Conservation (phyloP, 192 early-diverging fungal genomes). For the Thamnidium elegans region DNA sequence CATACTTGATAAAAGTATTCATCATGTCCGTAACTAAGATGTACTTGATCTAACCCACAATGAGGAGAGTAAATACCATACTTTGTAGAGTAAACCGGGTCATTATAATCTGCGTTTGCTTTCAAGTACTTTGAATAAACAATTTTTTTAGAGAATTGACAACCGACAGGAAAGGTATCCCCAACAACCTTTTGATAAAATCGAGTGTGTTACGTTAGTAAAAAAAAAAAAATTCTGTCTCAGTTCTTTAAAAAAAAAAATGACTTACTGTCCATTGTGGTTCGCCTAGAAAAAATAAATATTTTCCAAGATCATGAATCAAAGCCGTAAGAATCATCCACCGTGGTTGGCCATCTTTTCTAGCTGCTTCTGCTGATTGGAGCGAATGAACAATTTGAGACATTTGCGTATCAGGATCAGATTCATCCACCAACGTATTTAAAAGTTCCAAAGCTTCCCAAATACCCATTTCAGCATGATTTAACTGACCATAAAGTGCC, state of each 20-base stretch:
- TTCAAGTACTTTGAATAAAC: conserved; percentile 40
- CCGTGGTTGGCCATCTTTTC: conserved; percentile 42
- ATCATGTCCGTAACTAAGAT: conserved; percentile 53
- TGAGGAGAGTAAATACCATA: conserved; percentile 46
- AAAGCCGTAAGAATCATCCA: conserved; percentile 50
- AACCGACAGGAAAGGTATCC: conserved; percentile 57
- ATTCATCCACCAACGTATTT: conserved; percentile 44
- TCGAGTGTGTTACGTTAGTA: no score
- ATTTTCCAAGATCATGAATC: conserved; percentile 56
- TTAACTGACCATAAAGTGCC: conserved; percentile 17
- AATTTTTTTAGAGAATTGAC: conserved; percentile 39
- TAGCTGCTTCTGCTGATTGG: conserved; percentile 48
- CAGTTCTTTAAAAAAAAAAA: background rate
- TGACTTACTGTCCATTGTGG: conserved; percentile 48
- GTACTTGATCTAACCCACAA: conserved; percentile 46
- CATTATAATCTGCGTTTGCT: conserved; percentile 37
- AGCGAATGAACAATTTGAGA: conserved; percentile 50
- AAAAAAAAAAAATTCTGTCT: background rate
- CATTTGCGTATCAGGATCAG: conserved; percentile 51
- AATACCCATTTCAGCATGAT: conserved; percentile 36
- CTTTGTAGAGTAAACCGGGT: conserved; percentile 32
- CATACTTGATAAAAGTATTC: conserved; percentile 52
- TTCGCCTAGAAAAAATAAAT: conserved; percentile 40
- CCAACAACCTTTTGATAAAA: conserved; percentile 38
- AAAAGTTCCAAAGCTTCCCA: conserved; percentile 49